Conservation (phyloP, 2,329 filamentous ascomycete genomes). For the Septoria petroselini region DNA sequence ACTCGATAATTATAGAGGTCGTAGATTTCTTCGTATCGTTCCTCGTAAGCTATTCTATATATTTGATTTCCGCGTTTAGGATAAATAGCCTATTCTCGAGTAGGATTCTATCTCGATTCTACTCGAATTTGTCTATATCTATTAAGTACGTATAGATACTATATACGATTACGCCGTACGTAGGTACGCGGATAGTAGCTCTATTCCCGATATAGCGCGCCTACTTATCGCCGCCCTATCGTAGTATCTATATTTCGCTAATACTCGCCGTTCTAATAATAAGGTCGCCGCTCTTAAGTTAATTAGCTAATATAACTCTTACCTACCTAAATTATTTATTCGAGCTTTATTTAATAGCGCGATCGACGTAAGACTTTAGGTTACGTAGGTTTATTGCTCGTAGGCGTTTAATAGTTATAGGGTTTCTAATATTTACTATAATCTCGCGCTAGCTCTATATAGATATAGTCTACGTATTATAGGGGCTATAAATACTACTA, state of each 20-base stretch:
- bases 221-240: constrained; percentile 5
- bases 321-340: constrained; percentile 4
- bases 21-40: constrained; percentile 9
- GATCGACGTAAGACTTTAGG: constrained; percentile 6
- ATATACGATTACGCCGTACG: constrained; percentile 2
- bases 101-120: constrained; percentile 5
- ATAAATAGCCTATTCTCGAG: constrained; percentile 9
- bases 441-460: not conserved
- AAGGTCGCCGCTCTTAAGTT: constrained; percentile 11
- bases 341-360: constrained; percentile 12
- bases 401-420: not conserved
- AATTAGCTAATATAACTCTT: constrained; percentile 7
- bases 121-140: constrained; percentile 9
- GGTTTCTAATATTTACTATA: constrained; percentile 1
- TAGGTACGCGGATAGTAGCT: constrained; percentile 3
- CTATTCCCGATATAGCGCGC: not conserved
- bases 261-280: constrained; percentile 5
- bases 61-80: constrained; percentile 4
- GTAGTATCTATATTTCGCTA: constrained; percentile 3
- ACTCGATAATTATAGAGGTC: constrained; percentile 11
- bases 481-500: constrained; percentile 6
- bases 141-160: constrained; percentile 8
- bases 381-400: constrained; percentile 5
- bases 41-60: constrained; percentile 10
- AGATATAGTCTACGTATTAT: constrained; percentile 1